Base-by-base conservation (phyloP, 1,139 yeast species). In the Williopsis jadinii region DNA sequence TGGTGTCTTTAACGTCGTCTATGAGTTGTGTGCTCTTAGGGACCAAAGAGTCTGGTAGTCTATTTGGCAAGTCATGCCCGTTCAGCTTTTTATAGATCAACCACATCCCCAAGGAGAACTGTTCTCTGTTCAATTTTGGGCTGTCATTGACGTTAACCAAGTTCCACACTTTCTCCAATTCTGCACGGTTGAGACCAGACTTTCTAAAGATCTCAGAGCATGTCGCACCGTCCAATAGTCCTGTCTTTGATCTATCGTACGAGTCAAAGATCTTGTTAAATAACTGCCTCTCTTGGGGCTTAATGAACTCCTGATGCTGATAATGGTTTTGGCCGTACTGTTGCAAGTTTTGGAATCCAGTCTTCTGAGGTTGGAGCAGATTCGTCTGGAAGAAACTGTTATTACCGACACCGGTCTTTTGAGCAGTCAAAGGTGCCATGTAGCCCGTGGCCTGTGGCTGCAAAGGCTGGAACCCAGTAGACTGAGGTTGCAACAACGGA, bases 81-180 rank as follows among this genome's bases (percentile, higher is more conserved):
- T 82, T 83, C 56, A 84, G 64, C 50, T 85, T 70, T 60, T 88
- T 73, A 61, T 84, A 84, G 32, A 84, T 85, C 50, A 84, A 68
- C 64, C 84, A 90, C 94, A 84, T 84, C 29, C 92, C 92, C 30
- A 84, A 80, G 0, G 90, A 80, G 63, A 84, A 84, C 52, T 81
- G 86, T 58, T 84, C 90, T 54, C 75, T 79, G 58, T 80, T 80
- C 52, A 84, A 71, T 55, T 73, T 77, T 4, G 90, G 88, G 41
- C 78, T 70, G 54, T 81, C 81, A 43, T 77, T 76, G 12, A 75
- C 68, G 58, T 84, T 90, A 36, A 84, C 77, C 50, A 84, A 67
- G 39, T 83, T 86, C 98, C 98, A 92, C 49, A 92, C 90, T 32
- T 81, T 71, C 60, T 90, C 97, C 48, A 92, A 72, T 53, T 90